Conservation (phyloP, 2,329 filamentous ascomycete genomes). For the Claviceps sp. region DNA sequence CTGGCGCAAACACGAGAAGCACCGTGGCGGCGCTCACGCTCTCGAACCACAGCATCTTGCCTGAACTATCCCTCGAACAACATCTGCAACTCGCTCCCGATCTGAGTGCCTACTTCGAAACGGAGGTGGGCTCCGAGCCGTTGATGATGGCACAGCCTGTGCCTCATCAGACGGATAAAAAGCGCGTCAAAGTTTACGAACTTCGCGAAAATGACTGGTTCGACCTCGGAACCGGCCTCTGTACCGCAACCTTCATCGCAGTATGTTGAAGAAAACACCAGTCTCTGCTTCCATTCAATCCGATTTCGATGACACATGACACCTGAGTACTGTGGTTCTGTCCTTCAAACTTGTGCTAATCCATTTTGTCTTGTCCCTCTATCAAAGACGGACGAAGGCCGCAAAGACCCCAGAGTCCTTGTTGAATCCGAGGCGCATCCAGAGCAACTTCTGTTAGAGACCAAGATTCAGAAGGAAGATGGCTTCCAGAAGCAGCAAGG, state of each 20-base stretch:
- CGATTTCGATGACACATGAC: neutral
- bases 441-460: slow-evolving; percentile 71
- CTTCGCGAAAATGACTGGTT: slow-evolving; percentile 99
- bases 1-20: slow-evolving; percentile 19
- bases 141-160: slow-evolving; percentile 60
- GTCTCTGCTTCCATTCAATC: neutral
- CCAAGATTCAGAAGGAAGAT: slow-evolving; percentile 83
- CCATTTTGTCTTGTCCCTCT: neutral
- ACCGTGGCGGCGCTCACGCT: slow-evolving; percentile 45
- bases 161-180: slow-evolving; percentile 56
- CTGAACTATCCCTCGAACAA: slow-evolving; percentile 46
- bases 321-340: no score
- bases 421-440: slow-evolving; percentile 92
- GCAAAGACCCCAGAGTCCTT: slow-evolving; percentile 75
- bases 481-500: slow-evolving; percentile 98
- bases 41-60: slow-evolving; percentile 34
- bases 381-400: slow-evolving; percentile 39
- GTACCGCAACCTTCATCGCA: slow-evolving; percentile 60
- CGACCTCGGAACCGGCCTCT: slow-evolving; percentile 92
- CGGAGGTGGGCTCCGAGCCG: slow-evolving; percentile 43
- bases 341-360: neutral
- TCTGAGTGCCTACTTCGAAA: slow-evolving; percentile 35
- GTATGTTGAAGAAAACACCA: slow-evolving; percentile 35
- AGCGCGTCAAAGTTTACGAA: slow-evolving; percentile 96
- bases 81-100: slow-evolving; percentile 43